phyloP scores from a whole-genome alignment of 352 stramenopile genomes.

The Globisporangium splendens region DNA sequence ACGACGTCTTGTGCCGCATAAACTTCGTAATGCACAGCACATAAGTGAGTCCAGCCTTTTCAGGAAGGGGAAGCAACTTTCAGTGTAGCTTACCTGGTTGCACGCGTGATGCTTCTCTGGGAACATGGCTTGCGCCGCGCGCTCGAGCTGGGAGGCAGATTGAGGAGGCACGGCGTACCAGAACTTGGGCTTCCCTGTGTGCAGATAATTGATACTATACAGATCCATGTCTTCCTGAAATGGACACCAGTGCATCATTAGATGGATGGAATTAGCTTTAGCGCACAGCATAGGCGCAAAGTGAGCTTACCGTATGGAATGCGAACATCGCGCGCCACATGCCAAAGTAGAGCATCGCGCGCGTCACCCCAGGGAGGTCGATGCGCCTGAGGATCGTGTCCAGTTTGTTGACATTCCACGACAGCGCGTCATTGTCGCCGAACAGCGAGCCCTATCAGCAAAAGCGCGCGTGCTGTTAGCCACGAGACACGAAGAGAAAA shows the following conservation, averaged over 20 bases:
- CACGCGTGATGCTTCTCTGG: slow-evolving; percentile 83
- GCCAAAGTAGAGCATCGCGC: slow-evolving; percentile 92
- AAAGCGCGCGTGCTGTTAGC: not conserved
- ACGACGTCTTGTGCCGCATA: slow-evolving; percentile 91
- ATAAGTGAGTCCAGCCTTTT: too few species aligned
- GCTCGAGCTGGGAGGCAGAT: slow-evolving; percentile 75
- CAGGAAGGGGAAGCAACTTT: not conserved
- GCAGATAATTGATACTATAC: slow-evolving; percentile 93
- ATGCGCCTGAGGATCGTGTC: slow-evolving; percentile 85
- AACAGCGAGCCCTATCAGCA: slow-evolving; percentile 74
- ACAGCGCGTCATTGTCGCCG: slow-evolving; percentile 48
- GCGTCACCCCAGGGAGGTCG: slow-evolving; percentile 83
- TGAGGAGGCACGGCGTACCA: slow-evolving; percentile 90
- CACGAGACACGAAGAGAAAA: not conserved
- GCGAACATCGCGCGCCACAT: slow-evolving; percentile 94
- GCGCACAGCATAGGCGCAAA: not conserved
- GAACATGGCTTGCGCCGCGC: slow-evolving; percentile 82
- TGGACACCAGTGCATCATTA: too few species aligned
- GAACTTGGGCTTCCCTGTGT: slow-evolving; percentile 91
- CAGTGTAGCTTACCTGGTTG: slow-evolving; percentile 40
- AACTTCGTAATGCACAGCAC: slow-evolving; percentile 42
- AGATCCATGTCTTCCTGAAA: slow-evolving; percentile 91
- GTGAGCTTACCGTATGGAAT: slow-evolving; percentile 74
- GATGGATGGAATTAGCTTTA: too few species aligned
- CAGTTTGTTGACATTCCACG: slow-evolving; percentile 88